Evolutionary conservation across 2,329 filamentous ascomycete genomes (phyloP).

Genomic region (Fusarium annulatum): DNA sequence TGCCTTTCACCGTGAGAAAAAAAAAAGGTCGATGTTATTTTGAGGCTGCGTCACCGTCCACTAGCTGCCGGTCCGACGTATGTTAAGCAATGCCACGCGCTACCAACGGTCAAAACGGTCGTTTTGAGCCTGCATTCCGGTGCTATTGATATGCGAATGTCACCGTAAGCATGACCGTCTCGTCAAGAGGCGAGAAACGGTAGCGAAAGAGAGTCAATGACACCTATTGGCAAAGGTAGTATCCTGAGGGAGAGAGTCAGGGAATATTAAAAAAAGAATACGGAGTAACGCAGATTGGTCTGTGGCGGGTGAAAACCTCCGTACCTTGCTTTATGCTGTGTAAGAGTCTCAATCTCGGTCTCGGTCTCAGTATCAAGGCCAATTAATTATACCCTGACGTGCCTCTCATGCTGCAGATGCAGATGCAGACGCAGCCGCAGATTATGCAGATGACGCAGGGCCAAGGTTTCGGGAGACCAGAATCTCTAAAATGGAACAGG

Average conservation of each 20-base stretch:
- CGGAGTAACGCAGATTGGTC: neutral
- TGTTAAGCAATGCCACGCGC: slow-evolving; percentile 17
- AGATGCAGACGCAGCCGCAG: neutral
- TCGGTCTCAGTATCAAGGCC: neutral
- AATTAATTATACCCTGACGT: neutral
- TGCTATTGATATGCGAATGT: slow-evolving; percentile 11
- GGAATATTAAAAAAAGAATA: neutral
- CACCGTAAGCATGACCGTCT: neutral
- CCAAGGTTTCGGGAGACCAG: neutral
- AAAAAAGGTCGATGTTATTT: neutral
- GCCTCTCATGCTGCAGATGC: neutral
- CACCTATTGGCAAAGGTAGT: neutral
- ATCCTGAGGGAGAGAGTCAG: neutral
- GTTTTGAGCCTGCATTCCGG: slow-evolving; percentile 3
- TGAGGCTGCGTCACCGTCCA: neutral
- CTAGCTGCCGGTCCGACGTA: slow-evolving; percentile 9
- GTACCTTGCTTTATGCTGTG: neutral
- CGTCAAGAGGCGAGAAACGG: neutral
- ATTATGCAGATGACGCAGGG: slow-evolving; percentile 10
- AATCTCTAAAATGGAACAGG: neutral
- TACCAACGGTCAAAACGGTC: slow-evolving; percentile 18
- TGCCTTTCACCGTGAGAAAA: neutral
- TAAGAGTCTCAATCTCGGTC: neutral
- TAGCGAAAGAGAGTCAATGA: neutral
- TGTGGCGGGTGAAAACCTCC: neutral